These are phyloP conservation scores for Globisporangium okanoganense DNA, from an alignment of 352 stramenopile genomes.

Conservation along the genomic window DNA sequence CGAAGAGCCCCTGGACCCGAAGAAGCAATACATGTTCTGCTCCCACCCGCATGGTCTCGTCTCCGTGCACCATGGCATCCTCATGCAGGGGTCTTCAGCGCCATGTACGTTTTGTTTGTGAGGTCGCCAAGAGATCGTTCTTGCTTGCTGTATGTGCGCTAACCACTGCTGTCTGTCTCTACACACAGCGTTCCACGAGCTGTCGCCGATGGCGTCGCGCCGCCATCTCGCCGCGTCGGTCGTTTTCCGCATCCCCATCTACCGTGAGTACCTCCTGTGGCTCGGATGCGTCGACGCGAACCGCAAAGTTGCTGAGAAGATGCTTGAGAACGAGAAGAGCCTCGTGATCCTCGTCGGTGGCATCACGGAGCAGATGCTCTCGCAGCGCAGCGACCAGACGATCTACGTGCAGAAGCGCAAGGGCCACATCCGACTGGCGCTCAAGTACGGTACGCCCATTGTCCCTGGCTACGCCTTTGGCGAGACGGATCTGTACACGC, in stretches of 20 bases:
- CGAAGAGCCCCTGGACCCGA: constrained; percentile 53
- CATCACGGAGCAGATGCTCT: constrained; percentile 83
- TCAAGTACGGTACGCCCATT: constrained; percentile 73
- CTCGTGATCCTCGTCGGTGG: constrained; percentile 77
- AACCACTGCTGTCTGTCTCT: neutral
- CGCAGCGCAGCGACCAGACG: constrained; percentile 59
- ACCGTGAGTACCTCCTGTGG: constrained; percentile 76
- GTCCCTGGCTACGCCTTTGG: constrained; percentile 80
- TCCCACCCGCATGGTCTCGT: constrained; percentile 74
- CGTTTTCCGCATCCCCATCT: constrained; percentile 73
- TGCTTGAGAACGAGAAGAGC: constrained; percentile 67
- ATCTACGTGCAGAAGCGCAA: constrained; percentile 83
- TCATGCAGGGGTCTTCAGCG: constrained; percentile 53
- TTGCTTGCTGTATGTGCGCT: neutral
- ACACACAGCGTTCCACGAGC: constrained; percentile 59
- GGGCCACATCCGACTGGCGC: constrained; percentile 70
- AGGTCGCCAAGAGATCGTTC: neutral
- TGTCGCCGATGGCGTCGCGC: constrained; percentile 52
- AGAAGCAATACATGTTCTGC: constrained; percentile 75
- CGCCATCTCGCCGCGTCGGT: constrained; percentile 71
- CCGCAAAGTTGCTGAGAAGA: constrained; percentile 53
- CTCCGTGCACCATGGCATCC: constrained; percentile 62
- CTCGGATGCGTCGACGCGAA: constrained; percentile 72
- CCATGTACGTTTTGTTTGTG: constrained; percentile 33
- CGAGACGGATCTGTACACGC: constrained; percentile 81